Evolutionary conservation across 2,329 filamentous ascomycete genomes (phyloP), one percentile per base, ranked within the genome.

Genomic region (Botryosphaeria dothidea): DNA sequence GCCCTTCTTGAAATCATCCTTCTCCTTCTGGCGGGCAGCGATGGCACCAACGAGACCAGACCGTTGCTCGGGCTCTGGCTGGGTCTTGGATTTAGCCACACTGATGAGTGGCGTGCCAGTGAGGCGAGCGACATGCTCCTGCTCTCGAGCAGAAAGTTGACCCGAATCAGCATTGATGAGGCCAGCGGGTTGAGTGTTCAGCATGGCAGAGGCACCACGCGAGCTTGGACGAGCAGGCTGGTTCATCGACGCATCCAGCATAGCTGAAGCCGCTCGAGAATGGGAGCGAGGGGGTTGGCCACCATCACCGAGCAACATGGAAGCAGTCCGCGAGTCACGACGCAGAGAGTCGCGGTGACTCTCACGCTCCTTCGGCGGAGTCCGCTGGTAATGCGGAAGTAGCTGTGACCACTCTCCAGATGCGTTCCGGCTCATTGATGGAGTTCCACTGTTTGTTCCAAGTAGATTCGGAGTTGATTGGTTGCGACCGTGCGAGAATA

Each of bases 51-150:
- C 88, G 1, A 97, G 82, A 0, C 86, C 86, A 34, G 84, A 74
- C 9, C 82, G 78, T 62, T 81, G 80, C 48, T 80, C 78, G 66
- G 71, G 70, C 54, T 76, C 71, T 15, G 68, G 43, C 62, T 83
- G 84, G 5, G 72, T 65, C 67, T 81, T 81, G 58, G 83, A 82
- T 11, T 62, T 54, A 4, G 84, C 85, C 74, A 96, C 81, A 66
- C 86, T 88, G 70, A 96, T 85, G 57, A 96, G 81, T 0, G 93
- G 91, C 0, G 88, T 88, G 0, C 91, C 91, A 0, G 92, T 96
- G 70, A 92, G 83, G 41, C 91, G 87, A 9, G 93, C 91, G n/a
- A 96, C 85, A 69, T 96, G 90, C 77, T 96, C 92, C 75, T 96
- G 93, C 76, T 97, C 93, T 17, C 90, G 87, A 19, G 93, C 93